phyloP scores from a whole-genome alignment of 441 rosid genomes.

The Mallotus japonicus region DNA sequence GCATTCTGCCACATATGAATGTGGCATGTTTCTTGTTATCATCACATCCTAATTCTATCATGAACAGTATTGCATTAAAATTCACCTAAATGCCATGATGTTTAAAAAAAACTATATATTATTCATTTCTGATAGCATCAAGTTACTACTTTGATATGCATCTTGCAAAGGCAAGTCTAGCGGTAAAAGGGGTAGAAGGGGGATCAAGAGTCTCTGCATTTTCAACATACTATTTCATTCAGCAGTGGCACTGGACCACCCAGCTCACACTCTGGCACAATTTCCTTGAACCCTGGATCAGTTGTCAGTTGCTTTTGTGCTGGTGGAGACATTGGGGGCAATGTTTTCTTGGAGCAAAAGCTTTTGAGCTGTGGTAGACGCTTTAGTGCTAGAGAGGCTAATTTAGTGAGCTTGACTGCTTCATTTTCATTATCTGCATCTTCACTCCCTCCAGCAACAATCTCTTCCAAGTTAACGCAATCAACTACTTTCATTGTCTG shows the following conservation, averaged over 20 bases:
- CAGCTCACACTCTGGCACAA: background rate
- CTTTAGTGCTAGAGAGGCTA: slow-evolving; percentile 6
- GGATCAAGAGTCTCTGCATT: no score
- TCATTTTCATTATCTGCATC: background rate
- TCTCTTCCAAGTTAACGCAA: slow-evolving; percentile 12
- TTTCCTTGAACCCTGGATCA: background rate
- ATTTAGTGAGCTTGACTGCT: slow-evolving; percentile 7
- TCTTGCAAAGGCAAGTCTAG: no score
- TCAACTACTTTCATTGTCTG: background rate
- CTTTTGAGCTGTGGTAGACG: slow-evolving; percentile 17
- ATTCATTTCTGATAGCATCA: background rate
- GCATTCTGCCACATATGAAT: no score
- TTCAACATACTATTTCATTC: background rate
- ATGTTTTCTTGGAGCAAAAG: slow-evolving; percentile 6
- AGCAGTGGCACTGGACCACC: background rate
- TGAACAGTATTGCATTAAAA: no score
- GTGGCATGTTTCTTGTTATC: no score
- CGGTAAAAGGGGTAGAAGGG: no score
- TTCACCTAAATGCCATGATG: background rate
- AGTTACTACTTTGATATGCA: no score
- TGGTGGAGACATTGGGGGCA: background rate
- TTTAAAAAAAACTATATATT: background rate
- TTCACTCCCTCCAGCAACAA: slow-evolving; percentile 1
- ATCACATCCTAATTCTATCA: no score
- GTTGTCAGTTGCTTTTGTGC: background rate